phyloP scores from a whole-genome alignment of 495 filamentous ascomycete species.

The Aspergillus steynii region DNA sequence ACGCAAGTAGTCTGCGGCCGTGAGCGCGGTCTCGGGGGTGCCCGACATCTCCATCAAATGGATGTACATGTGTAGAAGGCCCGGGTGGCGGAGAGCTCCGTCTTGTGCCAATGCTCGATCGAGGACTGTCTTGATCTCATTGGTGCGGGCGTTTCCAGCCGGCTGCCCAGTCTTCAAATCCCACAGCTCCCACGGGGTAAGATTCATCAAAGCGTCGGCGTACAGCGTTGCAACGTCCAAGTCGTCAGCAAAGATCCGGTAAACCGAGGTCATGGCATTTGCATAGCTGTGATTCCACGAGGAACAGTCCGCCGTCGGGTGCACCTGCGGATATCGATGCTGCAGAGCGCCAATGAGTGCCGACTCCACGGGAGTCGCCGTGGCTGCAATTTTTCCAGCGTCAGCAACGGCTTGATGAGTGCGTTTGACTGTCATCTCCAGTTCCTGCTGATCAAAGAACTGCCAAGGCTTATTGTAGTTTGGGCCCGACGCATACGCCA shows the following conservation, averaged over 20 bases:
- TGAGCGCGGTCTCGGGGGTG: conserved; percentile 58
- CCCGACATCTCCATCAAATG: conserved; percentile 75
- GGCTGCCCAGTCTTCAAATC: conserved; percentile 59
- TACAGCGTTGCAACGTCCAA: conserved; percentile 62
- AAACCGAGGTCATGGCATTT: conserved; percentile 58
- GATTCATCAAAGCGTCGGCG: conserved; percentile 67
- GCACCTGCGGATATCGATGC: conserved; percentile 51
- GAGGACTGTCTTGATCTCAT: conserved; percentile 57
- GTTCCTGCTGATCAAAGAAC: conserved; percentile 60
- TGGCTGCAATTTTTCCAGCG: conserved; percentile 37
- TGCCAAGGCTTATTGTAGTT: conserved; percentile 78
- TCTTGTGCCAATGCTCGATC: conserved; percentile 49
- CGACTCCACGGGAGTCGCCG: conserved; percentile 44
- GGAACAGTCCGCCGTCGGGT: conserved; percentile 42
- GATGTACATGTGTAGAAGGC: conserved; percentile 68
- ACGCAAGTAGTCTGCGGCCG: conserved; percentile 58
- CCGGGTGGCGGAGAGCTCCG: conserved; percentile 53
- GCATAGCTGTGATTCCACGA: conserved; percentile 60
- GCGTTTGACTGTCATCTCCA: conserved; percentile 42
- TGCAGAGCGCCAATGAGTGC: conserved; percentile 60
- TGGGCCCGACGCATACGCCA: conserved; percentile 64
- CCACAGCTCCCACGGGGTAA: conserved; percentile 69
- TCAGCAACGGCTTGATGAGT: conserved; percentile 44
- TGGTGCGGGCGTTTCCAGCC: conserved; percentile 50
- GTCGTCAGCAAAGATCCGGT: conserved; percentile 53